Evolutionary conservation across 495 filamentous ascomycete genomes (phyloP).

Genomic region (Lepidopterella palustris): DNA sequence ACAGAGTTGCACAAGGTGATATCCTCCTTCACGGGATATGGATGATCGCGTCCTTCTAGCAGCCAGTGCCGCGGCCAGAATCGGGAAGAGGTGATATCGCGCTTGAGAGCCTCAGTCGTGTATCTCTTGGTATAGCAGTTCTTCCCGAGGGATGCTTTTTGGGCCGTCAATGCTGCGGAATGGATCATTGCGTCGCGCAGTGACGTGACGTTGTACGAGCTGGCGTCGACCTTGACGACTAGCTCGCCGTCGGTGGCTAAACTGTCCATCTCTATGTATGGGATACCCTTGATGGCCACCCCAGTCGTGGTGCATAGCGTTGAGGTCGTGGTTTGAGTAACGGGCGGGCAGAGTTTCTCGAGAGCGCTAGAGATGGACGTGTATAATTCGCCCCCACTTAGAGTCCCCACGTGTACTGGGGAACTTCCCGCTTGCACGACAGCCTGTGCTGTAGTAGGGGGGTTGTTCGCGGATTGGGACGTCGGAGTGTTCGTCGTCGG

Average conservation of each 20-base stretch:
- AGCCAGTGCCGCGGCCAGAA: no score
- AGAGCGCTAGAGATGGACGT: slow-evolving; percentile 18
- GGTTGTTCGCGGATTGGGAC: no score
- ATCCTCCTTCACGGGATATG: no score
- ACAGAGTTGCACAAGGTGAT: no score
- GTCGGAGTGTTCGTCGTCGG: background rate
- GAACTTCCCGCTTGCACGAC: slow-evolving; percentile 5
- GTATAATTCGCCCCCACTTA: slow-evolving; percentile 11
- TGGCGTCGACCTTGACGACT: background rate
- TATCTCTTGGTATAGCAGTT: background rate
- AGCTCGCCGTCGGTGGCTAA: background rate
- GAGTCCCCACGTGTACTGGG: slow-evolving; percentile 15
- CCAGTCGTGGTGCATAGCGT: background rate
- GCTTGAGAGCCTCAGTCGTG: no score
- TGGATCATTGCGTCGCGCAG: background rate
- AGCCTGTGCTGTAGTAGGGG: background rate
- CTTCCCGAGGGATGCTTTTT: background rate
- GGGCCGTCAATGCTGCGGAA: background rate
- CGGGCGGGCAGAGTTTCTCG: slow-evolving; percentile 11
- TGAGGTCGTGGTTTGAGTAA: background rate
- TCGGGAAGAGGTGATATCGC: no score
- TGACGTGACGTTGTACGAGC: slow-evolving; percentile 3
- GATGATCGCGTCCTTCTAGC: no score
- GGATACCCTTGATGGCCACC: background rate
- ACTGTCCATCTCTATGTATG: background rate